phyloP scores from a whole-genome alignment of 225 moss, liverwort and hornwort species.

The Marchantia polymorpha region DNA sequence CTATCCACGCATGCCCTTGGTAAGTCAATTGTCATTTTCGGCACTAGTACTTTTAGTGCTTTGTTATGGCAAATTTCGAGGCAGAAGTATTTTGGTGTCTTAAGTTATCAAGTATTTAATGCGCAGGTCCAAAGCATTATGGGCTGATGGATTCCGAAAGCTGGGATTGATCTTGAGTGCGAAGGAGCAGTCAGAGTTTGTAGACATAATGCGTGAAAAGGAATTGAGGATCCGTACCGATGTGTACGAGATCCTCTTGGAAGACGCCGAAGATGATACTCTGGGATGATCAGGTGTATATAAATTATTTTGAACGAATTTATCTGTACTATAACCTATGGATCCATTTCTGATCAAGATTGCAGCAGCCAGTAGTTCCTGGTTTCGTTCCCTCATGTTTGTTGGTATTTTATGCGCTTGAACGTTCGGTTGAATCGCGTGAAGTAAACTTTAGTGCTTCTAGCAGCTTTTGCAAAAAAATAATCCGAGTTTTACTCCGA shows the following conservation, averaged over 20 bases:
- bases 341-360: neutral
- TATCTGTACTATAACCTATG: constrained; percentile 1
- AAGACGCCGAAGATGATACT: constrained; percentile 54
- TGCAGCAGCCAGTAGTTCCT: neutral
- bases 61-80: no score
- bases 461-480: no score
- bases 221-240: constrained; percentile 82
- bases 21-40: constrained; percentile 6
- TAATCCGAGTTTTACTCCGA: no score
- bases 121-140: constrained; percentile 78
- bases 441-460: no score
- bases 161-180: constrained; percentile 70
- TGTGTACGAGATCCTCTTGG: constrained; percentile 90
- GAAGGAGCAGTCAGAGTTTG: constrained; percentile 91
- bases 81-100: neutral
- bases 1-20: constrained; percentile 99
- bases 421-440: no score
- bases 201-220: constrained; percentile 94
- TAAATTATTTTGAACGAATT: neutral
- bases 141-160: constrained; percentile 91
- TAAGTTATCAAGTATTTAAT: neutral
- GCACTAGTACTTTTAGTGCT: neutral
- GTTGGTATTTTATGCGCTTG: no score
- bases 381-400: no score
- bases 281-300: neutral